Evolutionary conservation across 1,139 yeast genomes (phyloP).

Genomic region (Wickerhamiella pararugosa): DNA sequence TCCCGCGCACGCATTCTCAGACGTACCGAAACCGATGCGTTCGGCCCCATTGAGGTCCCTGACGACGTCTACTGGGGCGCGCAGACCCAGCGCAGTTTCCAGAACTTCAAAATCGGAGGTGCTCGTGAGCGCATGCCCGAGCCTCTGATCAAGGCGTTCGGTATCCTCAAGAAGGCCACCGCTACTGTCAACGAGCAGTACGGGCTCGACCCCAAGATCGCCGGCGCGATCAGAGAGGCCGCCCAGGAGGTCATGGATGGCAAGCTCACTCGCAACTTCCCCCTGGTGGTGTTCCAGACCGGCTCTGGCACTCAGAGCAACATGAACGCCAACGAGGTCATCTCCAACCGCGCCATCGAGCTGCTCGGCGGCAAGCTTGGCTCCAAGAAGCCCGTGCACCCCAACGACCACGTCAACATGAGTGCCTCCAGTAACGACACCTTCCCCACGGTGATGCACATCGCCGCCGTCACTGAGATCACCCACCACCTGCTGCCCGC

Average conservation of each 20-base stretch:
- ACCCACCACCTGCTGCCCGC: conserved; percentile 62
- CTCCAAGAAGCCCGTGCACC: conserved; percentile 87
- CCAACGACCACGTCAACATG: conserved; percentile 97
- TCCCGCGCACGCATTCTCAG: conserved; percentile 6
- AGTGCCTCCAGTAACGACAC: conserved; percentile 97
- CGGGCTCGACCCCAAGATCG: conserved; percentile 76
- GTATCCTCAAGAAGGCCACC: conserved; percentile 85
- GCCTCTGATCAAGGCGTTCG: conserved; percentile 84
- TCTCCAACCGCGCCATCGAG: conserved; percentile 95
- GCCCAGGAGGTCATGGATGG: conserved; percentile 93
- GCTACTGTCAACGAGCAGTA: conserved; percentile 77
- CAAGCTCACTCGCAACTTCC: conserved; percentile 85
- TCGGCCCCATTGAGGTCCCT: conserved; percentile 89
- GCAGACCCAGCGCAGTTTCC: conserved; percentile 78
- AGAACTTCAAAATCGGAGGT: conserved; percentile 94
- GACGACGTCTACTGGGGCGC: conserved; percentile 90
- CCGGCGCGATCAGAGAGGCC: conserved; percentile 78
- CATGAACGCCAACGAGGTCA: conserved; percentile 98
- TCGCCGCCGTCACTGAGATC: conserved; percentile 92
- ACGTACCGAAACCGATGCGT: conserved; percentile 87
- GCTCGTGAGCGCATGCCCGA: conserved; percentile 78
- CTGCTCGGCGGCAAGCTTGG: conserved; percentile 84
- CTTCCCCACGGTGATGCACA: conserved; percentile 98
- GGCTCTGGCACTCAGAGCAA: conserved; percentile 98
- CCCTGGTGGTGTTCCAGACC: conserved; percentile 95